Base-by-base conservation (phyloP, 345 rosid species). In the Lepidium didymum region DNA sequence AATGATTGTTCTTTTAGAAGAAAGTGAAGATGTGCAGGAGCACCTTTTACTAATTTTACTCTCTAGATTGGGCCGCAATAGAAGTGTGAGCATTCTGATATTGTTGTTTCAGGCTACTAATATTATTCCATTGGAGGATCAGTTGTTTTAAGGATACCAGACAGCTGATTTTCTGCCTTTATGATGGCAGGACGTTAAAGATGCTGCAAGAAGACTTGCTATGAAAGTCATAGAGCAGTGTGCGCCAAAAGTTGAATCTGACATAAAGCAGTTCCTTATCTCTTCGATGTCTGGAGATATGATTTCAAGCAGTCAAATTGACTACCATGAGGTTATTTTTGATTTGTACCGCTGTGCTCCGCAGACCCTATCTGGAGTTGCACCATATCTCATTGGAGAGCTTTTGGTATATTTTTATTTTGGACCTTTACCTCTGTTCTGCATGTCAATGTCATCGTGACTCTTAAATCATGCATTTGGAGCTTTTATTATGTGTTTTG, bases 361-460 rank as follows among this genome's bases (percentile, higher is more conserved):
- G 70, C 92, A 91, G 75, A 78, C 86, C 51, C 80, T 94, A 62
- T 73, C 96, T 4, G 97, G 91, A 76, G 95, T 86, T 54, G 81
- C 87, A 56, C 93, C 97, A 10, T 85, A 91, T 77, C 91, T 94
- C 74, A 87, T 86, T 10, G 99, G 99, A 68, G 99, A 94, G 81
- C 84, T 94, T 51, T 79, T 94, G 99, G 99, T 94, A 93, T 79
- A 63, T 44, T 50, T 10, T 50, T 63, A 12, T 41, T 43, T 40
- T 42, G 40, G 46, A 56, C 54, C 42, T 40, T 40, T 33, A 37
- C 49, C 58, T 57, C 51, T 58, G 10, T 42, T 34, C 3, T 33
- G 55, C 37, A 37, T 43, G 29, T 46, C 60, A 67, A 50, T 42
- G 21, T n/a, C 42, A 68, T 53, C 63, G 38, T 55, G 46, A 40